A percentile compares a stretch with the other conserved stretches of the same genome.
Evolutionary conservation across 2,329 filamentous ascomycete genomes (phyloP).

Genomic region (Penicillium crustosum): DNA sequence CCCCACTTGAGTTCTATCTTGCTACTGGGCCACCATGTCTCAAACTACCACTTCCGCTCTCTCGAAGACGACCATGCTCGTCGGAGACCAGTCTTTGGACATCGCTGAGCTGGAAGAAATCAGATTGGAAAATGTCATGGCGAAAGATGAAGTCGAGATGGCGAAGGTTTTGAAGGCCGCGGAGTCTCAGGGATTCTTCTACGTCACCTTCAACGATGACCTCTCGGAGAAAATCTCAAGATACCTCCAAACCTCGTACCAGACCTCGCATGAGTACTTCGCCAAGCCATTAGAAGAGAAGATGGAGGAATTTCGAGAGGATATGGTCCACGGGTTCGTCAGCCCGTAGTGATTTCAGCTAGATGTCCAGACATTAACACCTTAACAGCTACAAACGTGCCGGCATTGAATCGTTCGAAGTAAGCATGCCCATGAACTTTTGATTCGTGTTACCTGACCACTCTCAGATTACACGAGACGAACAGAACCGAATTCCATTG

Average conservation of each 20-base stretch:
- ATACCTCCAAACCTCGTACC: constrained; percentile 6
- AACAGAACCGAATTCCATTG: constrained; percentile 7
- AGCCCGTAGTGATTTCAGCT: not conserved
- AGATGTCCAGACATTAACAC: not conserved
- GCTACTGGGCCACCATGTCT: not conserved
- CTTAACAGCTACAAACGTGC: constrained; percentile 11
- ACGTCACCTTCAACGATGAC: constrained; percentile 7
- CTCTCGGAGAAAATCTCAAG: constrained; percentile 4
- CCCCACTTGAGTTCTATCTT: too few relatives aligned
- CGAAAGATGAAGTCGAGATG: constrained; percentile 11
- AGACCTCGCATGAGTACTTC: constrained; percentile 13
- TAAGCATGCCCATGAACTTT: not conserved
- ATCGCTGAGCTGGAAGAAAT: constrained; percentile 4
- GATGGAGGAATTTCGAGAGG: constrained; percentile 13
- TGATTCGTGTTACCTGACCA: not conserved
- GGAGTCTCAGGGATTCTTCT: constrained; percentile 16
- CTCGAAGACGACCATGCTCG: not conserved
- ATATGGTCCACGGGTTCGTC: constrained; percentile 10
- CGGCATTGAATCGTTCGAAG: constrained; percentile 15
- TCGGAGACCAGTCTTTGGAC: constrained; percentile 9
- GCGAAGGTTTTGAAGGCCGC: constrained; percentile 15
- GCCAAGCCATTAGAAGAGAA: constrained; percentile 15
- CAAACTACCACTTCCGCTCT: constrained; percentile 4
- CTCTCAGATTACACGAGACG: constrained; percentile 8
- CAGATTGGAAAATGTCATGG: constrained; percentile 5